Base-by-base conservation (phyloP, 345 rosid species). In the Sisymbrium irio region DNA sequence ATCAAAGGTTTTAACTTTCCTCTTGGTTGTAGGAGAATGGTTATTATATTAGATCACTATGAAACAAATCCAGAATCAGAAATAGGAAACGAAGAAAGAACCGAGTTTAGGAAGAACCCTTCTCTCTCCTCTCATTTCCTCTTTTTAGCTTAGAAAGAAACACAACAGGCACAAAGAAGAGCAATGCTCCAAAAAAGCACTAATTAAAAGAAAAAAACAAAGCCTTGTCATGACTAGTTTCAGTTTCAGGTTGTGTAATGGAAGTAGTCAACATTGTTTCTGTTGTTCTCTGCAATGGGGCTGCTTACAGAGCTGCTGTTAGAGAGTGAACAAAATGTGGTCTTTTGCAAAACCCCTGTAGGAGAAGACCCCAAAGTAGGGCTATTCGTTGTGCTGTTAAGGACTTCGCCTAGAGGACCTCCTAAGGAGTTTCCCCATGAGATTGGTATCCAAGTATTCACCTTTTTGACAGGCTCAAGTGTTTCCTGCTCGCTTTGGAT, bases 391-490 rank as follows among this genome's bases (percentile, higher is more conserved):
- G 75, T 77, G 67, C 79, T 81, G 78, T 77, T 77, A 6, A 89
- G 71, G 37, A 79, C 90, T 82, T 87, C 92, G 2, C 96, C 96
- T 45, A 89, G 28, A 47, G 90, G 96, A 53, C 90, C 91, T 13
- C 88, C 90, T 68, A 84, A 69, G 14, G 88, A 82, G 66, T 46
- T 73, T 51, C 84, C 89, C 83, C 87, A 85, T 5, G 87, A 71
- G 62, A 80, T 67, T 1, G 92, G 86, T 41, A 79, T 78, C 92
- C 86, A 83, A 54, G 77, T 79, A 35, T 79, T 53, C 78, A 42
- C 80, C 56, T 80, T 86, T 55, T 78, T 82, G 37, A 12, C 76
- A 1, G 75, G 50, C 56, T 84, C 82, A 5, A 42, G 28, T 3
- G 65, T 71, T 35, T 55, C 80, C 42, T 53, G 33, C 35, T 18